Evolutionary conservation across 2,329 filamentous ascomycete species (phyloP), one percentile per base, ranked within the genome.

Genomic region (Capronia americana): DNA sequence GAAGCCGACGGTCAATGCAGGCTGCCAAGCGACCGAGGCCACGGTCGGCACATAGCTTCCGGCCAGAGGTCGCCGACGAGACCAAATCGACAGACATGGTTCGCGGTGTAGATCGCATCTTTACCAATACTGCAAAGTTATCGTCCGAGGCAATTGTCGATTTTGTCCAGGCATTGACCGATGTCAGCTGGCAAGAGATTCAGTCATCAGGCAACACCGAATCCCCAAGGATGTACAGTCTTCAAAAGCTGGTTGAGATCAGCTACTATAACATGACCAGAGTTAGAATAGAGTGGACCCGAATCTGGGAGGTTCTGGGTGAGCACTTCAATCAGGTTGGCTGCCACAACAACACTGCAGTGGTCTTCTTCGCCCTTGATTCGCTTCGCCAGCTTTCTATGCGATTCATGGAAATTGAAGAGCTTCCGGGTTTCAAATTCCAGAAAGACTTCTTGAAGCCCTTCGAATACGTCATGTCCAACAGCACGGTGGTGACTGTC

Each of bases 191-290:
- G 95, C 94, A 98, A 75, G 95, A 99, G 78, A 99, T 99, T 75
- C 94, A 96, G 76, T 96, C 95, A 3, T 98, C 95, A 0, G 95
- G 95, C 0, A 92, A 94, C 64, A 97, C 94, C 75, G 95, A 99
- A 67, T 96, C 92, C 24, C 95, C 95, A 11, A 88, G 96, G 62
- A 99, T 94, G 8, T 99, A 97, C 84, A 97, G 93, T 80, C 82
- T 99, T 68, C 95, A 99, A 76, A 99, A 99, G 79, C 87, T 99
- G 69, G 96, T 99, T 17, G 95, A 99, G 79, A 98, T 99, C 78
- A 96, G 92, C 77, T 97, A 97, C 79, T 99, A 99, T 87, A 99
- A 99, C 82, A 99, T 99, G 95, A 93, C 92, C 66, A 89, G 95
- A 83, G 94, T 99, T 41, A 90, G 95, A 74, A 98, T 98, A 74